phyloP scores from a whole-genome alignment of 1,139 yeast species.

The Pichia sp. region DNA sequence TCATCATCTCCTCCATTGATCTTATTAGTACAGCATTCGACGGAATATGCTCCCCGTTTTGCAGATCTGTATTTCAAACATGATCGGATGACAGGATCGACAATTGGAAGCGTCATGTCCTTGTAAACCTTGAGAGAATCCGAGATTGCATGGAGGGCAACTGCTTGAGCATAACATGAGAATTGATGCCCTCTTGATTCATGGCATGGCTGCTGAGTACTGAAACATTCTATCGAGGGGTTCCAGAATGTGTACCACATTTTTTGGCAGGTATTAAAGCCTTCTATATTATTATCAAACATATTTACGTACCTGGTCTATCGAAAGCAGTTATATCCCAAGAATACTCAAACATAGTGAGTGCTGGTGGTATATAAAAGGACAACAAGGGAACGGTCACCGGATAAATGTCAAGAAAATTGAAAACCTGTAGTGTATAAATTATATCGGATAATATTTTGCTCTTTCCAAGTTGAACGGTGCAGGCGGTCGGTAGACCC shows the following conservation, averaged over 20 bases:
- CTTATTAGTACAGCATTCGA: conserved; percentile 41
- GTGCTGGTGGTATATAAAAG: too few species aligned
- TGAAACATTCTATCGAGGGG: conserved; percentile 33
- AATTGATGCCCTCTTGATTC: conserved; percentile 51
- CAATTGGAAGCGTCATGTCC: conserved; percentile 45
- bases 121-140: conserved; percentile 61
- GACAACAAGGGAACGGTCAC: too few species aligned
- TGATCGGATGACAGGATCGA: conserved; percentile 44
- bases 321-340: too few species aligned
- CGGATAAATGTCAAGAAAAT: too few species aligned
- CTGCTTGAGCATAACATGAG: conserved; percentile 63
- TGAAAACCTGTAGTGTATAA: too few species aligned
- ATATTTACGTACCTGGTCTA: not conserved
- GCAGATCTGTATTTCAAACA: conserved; percentile 48
- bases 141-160: conserved; percentile 62
- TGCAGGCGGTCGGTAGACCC: too few species aligned
- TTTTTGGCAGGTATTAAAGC: conserved; percentile 36
- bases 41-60: conserved; percentile 62
- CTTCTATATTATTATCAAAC: conserved; percentile 33
- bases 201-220: conserved; percentile 41
- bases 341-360: too few species aligned
- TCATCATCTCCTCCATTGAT: conserved; percentile 47
- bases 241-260: conserved; percentile 45
- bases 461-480: too few species aligned
- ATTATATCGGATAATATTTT: too few species aligned